Evolutionary conservation across 2,329 filamentous ascomycete species (phyloP).

Genomic region (Pseudocercospora macadamiae): DNA sequence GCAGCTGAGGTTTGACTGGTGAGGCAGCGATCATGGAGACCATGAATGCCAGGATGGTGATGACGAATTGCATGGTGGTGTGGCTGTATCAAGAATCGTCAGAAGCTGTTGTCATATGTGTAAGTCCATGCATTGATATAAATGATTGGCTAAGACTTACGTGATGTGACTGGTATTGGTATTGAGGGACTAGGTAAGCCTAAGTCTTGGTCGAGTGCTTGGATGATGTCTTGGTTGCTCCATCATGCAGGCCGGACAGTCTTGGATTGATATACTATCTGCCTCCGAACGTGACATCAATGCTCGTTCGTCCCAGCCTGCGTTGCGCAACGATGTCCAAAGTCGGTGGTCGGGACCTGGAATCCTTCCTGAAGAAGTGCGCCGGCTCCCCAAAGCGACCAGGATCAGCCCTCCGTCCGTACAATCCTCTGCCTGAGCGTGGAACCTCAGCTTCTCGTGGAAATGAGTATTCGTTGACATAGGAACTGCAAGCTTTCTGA

Average conservation of each 20-base stretch:
- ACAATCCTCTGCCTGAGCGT: neutral
- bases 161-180: neutral
- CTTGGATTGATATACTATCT: neutral
- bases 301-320: slow-evolving; percentile 1
- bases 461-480: neutral
- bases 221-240: neutral
- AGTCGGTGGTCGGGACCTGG: slow-evolving; percentile 3
- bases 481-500: neutral
- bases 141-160: neutral
- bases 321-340: neutral
- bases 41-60: neutral
- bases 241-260: neutral
- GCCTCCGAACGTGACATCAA: neutral
- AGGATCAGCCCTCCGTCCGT: slow-evolving; percentile 5
- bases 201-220: neutral
- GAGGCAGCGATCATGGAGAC: neutral
- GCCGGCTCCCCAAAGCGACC: slow-evolving; percentile 6
- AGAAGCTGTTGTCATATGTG: neutral
- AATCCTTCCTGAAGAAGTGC: neutral
- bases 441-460: neutral
- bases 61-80: neutral
- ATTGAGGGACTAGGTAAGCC: neutral
- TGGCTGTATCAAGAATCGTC: neutral
- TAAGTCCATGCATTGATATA: neutral
- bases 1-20: neutral